Base-by-base conservation (phyloP, 2,329 filamentous ascomycete species). In the Trichophyton mentagrophytes region DNA sequence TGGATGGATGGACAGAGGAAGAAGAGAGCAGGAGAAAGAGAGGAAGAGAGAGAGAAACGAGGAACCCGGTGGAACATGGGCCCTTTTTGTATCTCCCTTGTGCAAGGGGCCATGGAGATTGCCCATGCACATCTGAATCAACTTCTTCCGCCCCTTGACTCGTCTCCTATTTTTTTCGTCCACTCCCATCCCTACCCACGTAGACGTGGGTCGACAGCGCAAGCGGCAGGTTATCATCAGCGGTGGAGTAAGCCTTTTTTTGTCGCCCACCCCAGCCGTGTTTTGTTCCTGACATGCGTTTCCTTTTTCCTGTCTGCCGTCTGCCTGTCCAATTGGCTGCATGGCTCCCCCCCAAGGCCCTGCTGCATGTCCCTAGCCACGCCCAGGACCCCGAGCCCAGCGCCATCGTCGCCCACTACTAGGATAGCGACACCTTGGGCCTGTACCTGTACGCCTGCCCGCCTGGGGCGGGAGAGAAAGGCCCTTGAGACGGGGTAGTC, bases 1-100 rank as follows among this genome's bases (percentile, higher is more conserved):
- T 67, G 63, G 11, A 38, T 30, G 11, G 8, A 71, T 71, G 68
- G 58, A 60, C 63, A 65, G 66, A 68, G 61, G 62, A 68, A 67
- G 58, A 63, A 63, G 61, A 69, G 62, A 66, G 46, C 9, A 38
- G 11, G 33, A 38, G 33, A 13, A 59, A 57, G 63, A 65, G 67
- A 65, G 67, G 51, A 64, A 67, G 66, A 67, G 64, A 64, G 64
- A 64, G 62, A 66, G 9, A 60, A 66, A 61, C 15, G 17, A 36
- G 56, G 8, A 57, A 55, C 38, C 65, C 60, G 25, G 60, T 47
- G 63, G 62, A 36, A 58, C 27, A 30, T 30, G 15, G 15, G 47
- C 58, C 63, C 61, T 62, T 66, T 44, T 64, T 66, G 64, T 64
- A 66, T 58, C 44, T 60, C 33, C 20, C 38, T 44, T 46, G 63